Conservation (phyloP, 1,284 basidiomycete species). For the Apiotrichum veenhuisii region DNA sequence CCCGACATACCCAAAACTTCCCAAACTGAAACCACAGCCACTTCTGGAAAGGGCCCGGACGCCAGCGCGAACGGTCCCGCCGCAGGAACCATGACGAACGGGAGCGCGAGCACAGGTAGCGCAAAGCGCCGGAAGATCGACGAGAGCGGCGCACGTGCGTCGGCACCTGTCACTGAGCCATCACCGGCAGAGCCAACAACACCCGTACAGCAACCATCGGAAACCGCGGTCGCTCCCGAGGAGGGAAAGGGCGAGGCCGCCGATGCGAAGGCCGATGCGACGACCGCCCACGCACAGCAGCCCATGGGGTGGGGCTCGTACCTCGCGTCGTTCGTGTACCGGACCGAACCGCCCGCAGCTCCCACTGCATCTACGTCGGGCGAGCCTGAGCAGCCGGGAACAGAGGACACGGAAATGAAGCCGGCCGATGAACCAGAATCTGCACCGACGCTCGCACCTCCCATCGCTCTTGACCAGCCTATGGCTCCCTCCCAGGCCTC, state of each 20-base stretch:
- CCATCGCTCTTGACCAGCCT: conserved; percentile 2
- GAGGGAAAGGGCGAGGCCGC: not conserved
- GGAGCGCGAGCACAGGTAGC: not conserved
- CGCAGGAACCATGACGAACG: not conserved
- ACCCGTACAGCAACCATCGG: not conserved
- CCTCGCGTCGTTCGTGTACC: conserved; percentile 30
- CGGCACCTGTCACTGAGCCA: not conserved
- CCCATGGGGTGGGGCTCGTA: conserved; percentile 29
- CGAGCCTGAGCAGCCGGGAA: not conserved
- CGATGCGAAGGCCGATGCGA: not conserved
- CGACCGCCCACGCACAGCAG: not conserved
- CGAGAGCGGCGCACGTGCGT: not conserved
- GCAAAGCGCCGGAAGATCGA: conserved; percentile 9
- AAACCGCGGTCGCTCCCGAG: not conserved
- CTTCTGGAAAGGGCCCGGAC: not conserved
- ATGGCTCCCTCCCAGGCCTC: not conserved
- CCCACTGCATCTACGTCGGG: not conserved
- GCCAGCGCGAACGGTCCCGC: not conserved
- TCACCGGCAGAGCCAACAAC: not conserved
- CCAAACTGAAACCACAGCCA: not conserved
- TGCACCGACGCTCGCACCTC: not conserved
- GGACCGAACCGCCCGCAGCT: not conserved
- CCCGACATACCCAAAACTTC: not conserved
- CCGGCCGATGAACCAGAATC: not conserved
- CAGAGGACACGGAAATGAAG: not conserved